phyloP scores from a whole-genome alignment of 129 eudicot species.

The Flaveria sonorensis region DNA sequence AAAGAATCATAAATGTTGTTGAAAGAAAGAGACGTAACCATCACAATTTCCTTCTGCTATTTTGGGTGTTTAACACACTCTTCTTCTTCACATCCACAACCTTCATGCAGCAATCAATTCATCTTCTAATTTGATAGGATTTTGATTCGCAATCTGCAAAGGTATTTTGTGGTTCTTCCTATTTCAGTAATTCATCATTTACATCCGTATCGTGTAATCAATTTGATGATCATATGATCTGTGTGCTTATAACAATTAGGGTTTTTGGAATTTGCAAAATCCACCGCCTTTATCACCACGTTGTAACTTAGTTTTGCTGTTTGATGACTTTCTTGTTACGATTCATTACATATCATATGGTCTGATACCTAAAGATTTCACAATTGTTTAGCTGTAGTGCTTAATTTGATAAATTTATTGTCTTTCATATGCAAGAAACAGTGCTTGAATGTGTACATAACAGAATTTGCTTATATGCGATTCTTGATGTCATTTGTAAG shows the following conservation, averaged over 20 bases:
- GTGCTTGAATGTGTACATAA: too few relatives aligned
- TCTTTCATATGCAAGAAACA: background rate
- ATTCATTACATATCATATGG: background rate
- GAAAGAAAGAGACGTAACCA: too few relatives aligned
- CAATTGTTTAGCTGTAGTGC: background rate
- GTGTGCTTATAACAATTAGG: background rate
- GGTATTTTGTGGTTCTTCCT: background rate
- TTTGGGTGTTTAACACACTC: too few relatives aligned
- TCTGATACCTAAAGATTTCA: too few relatives aligned
- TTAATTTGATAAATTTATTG: too few relatives aligned
- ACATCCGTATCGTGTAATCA: background rate
- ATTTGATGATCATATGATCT: background rate
- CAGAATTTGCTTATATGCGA: too few relatives aligned
- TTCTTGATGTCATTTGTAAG: background rate
- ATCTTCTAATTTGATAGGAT: too few relatives aligned
- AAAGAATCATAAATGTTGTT: too few relatives aligned
- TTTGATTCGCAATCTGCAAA: background rate
- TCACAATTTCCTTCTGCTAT: too few relatives aligned
- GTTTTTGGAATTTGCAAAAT: background rate
- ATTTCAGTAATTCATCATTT: background rate
- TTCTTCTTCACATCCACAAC: background rate
- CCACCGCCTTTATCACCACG: background rate
- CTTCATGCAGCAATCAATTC: background rate
- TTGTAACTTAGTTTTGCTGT: background rate
- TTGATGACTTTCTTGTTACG: background rate